Conservation (phyloP, 805 yeast species). For the Cyberlindnera mycetangii region DNA sequence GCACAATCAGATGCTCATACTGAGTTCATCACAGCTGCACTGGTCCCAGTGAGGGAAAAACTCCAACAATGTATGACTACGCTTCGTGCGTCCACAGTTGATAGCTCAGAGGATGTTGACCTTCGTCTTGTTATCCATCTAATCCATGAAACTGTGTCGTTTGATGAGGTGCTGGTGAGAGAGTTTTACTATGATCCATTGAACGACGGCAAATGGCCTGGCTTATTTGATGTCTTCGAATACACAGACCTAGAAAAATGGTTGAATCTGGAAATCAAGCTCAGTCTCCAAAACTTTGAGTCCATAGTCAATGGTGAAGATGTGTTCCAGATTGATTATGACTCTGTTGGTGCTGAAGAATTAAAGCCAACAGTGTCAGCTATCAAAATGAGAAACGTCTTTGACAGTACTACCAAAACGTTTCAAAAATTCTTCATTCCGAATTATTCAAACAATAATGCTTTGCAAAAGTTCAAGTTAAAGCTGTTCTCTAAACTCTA, state of each 20-base stretch:
- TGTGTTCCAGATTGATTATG: slow-evolving; percentile 45
- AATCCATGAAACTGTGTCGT: slow-evolving; percentile 38
- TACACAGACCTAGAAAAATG: slow-evolving; percentile 38
- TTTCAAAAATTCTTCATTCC: slow-evolving; percentile 28
- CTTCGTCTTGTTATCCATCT: slow-evolving; percentile 30
- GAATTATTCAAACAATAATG: slow-evolving; percentile 32
- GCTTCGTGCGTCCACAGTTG: slow-evolving; percentile 27
- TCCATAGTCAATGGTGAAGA: slow-evolving; percentile 39
- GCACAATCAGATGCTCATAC: slow-evolving; percentile 34
- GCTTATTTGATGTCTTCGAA: slow-evolving; percentile 25
- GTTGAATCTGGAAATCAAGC: slow-evolving; percentile 45
- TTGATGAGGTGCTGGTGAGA: slow-evolving; percentile 34
- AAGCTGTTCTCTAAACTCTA: slow-evolving; percentile 46
- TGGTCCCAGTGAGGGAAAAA: slow-evolving; percentile 44
- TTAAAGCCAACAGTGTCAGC: slow-evolving; percentile 43
- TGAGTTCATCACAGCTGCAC: slow-evolving; percentile 35
- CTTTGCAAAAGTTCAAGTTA: slow-evolving; percentile 42
- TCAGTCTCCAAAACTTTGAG: slow-evolving; percentile 42
- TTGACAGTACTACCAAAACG: slow-evolving; percentile 44
- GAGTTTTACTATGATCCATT: slow-evolving; percentile 41
- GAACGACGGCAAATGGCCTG: slow-evolving; percentile 30
- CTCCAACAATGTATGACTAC: slow-evolving; percentile 29
- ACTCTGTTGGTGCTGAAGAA: slow-evolving; percentile 31
- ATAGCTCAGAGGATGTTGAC: slow-evolving; percentile 9
- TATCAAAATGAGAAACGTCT: slow-evolving; percentile 38